phyloP scores from a whole-genome alignment of 2,329 filamentous ascomycete species.

The Botrytis deweyae region DNA sequence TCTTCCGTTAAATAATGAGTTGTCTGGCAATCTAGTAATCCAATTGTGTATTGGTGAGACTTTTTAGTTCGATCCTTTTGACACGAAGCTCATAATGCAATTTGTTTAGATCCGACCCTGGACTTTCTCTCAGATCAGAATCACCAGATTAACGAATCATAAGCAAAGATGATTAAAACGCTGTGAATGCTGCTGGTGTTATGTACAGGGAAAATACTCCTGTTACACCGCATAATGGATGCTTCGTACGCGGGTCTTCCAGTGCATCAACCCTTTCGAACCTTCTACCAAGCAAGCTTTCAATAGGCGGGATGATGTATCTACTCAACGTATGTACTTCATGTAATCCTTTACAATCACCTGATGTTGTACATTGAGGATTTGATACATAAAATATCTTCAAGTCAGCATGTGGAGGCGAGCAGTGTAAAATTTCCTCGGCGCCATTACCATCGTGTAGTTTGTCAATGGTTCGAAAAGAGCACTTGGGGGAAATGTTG shows the following conservation, averaged over 20 bases:
- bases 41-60: conserved; percentile 20
- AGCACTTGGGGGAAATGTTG: not conserved
- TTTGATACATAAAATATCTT: not conserved
- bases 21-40: not conserved
- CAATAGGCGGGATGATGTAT: not conserved
- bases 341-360: conserved; percentile 10
- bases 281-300: not conserved
- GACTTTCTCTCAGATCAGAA: conserved; percentile 11
- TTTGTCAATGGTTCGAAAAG: not conserved
- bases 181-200: conserved; percentile 7
- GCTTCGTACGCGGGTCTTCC: conserved; percentile 9
- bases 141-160: conserved; percentile 18
- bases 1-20: conserved; percentile 12
- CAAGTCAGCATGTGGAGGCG: conserved; percentile 15
- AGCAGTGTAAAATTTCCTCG: conserved; percentile 13
- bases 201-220: conserved; percentile 12
- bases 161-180: not conserved
- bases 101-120: conserved; percentile 15
- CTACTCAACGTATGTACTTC: not conserved
- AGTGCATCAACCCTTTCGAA: conserved; percentile 8
- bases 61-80: conserved; percentile 8
- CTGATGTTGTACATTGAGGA: not conserved
- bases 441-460: not conserved
- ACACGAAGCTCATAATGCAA: conserved; percentile 15
- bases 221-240: conserved; percentile 14